phyloP scores from a whole-genome alignment of 441 rosid genomes.

The Rhodomyrtus psidioides region DNA sequence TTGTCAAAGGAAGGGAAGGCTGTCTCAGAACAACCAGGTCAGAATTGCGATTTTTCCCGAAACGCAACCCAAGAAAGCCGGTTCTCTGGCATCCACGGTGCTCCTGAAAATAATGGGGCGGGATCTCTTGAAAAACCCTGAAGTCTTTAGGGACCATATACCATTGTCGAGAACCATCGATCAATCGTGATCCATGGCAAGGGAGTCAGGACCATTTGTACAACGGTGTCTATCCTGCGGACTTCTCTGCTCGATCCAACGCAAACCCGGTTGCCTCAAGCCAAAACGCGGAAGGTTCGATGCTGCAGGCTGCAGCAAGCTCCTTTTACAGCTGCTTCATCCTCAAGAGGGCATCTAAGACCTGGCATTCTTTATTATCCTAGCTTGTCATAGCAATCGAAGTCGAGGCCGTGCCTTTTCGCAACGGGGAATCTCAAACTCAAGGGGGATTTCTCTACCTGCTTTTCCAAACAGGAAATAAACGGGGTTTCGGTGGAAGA shows the following conservation, averaged over 20 bases:
- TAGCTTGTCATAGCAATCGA: constrained; percentile 22
- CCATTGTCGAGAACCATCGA: constrained; percentile 11
- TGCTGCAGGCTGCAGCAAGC: constrained; percentile 26
- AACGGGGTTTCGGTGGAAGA: constrained; percentile 6
- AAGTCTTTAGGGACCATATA: background rate
- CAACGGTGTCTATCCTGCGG: constrained; percentile 13
- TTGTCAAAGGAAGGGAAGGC: constrained; percentile 74
- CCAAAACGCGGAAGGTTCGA: constrained; percentile 29
- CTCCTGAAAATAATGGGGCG: constrained; percentile 27
- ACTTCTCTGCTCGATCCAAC: constrained; percentile 17
- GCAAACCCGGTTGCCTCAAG: constrained; percentile 29
- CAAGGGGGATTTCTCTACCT: background rate
- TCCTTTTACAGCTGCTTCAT: constrained; percentile 20
- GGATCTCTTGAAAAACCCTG: background rate
- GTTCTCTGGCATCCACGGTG: constrained; percentile 31
- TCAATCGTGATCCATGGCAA: constrained; percentile 5
- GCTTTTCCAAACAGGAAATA: background rate
- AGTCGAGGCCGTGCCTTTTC: background rate
- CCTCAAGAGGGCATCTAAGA: constrained; percentile 20
- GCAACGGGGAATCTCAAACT: background rate
- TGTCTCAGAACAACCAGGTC: constrained; percentile 23
- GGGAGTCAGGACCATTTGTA: constrained; percentile 15
- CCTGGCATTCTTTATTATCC: constrained; percentile 26
- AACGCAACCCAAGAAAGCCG: constrained; percentile 4
- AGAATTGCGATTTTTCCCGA: constrained; percentile 10